Evolutionary conservation across 2,329 filamentous ascomycete species (phyloP).

Genomic region (Epichloe uncinata): DNA sequence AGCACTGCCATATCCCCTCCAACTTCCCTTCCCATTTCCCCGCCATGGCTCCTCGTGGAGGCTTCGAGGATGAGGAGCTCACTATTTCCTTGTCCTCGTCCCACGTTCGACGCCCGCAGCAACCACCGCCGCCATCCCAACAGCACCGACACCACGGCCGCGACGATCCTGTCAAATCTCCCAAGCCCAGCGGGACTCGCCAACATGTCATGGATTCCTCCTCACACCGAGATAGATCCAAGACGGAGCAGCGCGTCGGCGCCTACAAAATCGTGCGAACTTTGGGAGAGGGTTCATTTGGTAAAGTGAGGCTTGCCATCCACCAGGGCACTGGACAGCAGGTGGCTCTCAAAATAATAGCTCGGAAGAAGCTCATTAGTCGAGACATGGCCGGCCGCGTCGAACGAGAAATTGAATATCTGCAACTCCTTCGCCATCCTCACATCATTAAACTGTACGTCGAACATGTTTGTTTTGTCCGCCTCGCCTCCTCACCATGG

Average conservation of each 20-base stretch:
- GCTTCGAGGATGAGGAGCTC: slow-evolving; percentile 70
- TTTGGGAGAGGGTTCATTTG: slow-evolving; percentile 91
- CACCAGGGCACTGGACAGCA: slow-evolving; percentile 88
- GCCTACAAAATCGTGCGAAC: slow-evolving; percentile 86
- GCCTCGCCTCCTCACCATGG: neutral
- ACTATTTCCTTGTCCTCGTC: slow-evolving; percentile 61
- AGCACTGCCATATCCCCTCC: neutral
- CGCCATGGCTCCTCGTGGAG: slow-evolving; percentile 38
- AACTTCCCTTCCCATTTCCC: slow-evolving; percentile 3
- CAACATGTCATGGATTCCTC: slow-evolving; percentile 22
- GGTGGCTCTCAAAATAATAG: slow-evolving; percentile 96
- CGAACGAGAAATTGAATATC: slow-evolving; percentile 94
- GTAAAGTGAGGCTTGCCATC: slow-evolving; percentile 94
- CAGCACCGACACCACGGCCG: slow-evolving; percentile 11
- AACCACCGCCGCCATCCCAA: slow-evolving; percentile 14
- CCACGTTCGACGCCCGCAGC: slow-evolving; percentile 41
- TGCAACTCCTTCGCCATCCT: slow-evolving; percentile 87
- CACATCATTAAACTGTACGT: slow-evolving; percentile 96
- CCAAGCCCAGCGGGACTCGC: slow-evolving; percentile 14
- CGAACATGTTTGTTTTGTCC: neutral
- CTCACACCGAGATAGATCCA: slow-evolving; percentile 31
- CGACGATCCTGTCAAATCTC: slow-evolving; percentile 12
- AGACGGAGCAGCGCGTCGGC: slow-evolving; percentile 72
- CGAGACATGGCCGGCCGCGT: slow-evolving; percentile 96
- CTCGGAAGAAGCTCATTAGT: slow-evolving; percentile 88